Percentiles rank a stretch among this genome's conserved stretches.
Conservation (phyloP, 2,329 filamentous ascomycete genomes). For the Arthrobotrys pseudoclavata region DNA sequence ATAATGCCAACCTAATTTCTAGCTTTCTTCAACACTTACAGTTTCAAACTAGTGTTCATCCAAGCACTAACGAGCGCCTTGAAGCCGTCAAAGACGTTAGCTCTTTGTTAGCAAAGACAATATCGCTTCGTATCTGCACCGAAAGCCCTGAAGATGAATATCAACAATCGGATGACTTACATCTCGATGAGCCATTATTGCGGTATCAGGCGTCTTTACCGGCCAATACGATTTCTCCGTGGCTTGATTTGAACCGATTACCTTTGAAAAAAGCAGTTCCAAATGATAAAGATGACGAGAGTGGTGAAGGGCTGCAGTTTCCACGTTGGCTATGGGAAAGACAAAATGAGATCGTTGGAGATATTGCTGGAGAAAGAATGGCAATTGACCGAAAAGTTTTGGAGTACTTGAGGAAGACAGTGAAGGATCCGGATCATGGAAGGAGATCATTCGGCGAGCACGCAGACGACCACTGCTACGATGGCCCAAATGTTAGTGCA, state of each 20-base stretch:
- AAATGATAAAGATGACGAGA: slow-evolving; percentile 20
- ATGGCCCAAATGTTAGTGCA: not conserved
- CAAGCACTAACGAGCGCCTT: slow-evolving; percentile 10
- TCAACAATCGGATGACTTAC: not conserved
- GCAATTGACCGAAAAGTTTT: slow-evolving; percentile 36
- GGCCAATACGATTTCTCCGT: not conserved
- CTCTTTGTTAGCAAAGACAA: slow-evolving; percentile 15
- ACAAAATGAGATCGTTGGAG: slow-evolving; percentile 41
- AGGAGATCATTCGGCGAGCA: not conserved
- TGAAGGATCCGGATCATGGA: slow-evolving; percentile 15
- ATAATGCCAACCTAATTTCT: slow-evolving; percentile 3
- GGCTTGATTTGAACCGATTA: slow-evolving; percentile 23
- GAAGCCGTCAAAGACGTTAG: slow-evolving; percentile 42
- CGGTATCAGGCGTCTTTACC: not conserved
- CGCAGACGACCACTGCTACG: not conserved
- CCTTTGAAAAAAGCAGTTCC: not conserved
- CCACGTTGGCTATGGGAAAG: slow-evolving; percentile 47
- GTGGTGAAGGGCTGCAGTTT: slow-evolving; percentile 40
- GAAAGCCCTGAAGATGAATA: slow-evolving; percentile 12
- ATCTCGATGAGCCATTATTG: slow-evolving; percentile 38
- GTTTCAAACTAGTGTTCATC: not conserved
- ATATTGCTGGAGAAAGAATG: slow-evolving; percentile 47
- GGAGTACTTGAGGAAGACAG: slow-evolving; percentile 37
- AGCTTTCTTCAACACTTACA: slow-evolving; percentile 4
- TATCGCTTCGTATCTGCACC: slow-evolving; percentile 29